A percentile compares a stretch with the other conserved stretches of the same genome.
Conservation (phyloP, 495 filamentous ascomycete genomes). For the Aspergillus biplanus region DNA sequence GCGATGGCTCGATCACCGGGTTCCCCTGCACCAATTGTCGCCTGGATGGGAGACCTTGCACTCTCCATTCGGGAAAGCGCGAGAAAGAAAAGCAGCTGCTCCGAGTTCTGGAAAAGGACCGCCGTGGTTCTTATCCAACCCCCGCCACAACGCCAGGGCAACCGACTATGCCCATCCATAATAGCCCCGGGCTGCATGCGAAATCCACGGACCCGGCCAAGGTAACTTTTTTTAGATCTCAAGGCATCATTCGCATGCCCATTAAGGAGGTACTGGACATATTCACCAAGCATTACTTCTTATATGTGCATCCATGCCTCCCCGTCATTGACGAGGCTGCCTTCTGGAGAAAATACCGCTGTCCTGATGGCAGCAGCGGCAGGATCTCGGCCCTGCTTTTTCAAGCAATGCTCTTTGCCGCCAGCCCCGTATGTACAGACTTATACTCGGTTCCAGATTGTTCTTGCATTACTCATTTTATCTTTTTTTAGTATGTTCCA, state of each 20-base stretch:
- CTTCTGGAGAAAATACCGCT: slow-evolving; percentile 23
- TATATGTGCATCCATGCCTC: slow-evolving; percentile 26
- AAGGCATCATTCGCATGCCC: slow-evolving; percentile 15
- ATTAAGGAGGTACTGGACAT: slow-evolving; percentile 16
- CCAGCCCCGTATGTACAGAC: slow-evolving; percentile 12
- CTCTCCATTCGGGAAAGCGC: slow-evolving; percentile 19
- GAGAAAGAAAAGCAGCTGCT: slow-evolving; percentile 19
- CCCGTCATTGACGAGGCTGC: slow-evolving; percentile 21
- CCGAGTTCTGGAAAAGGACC: slow-evolving; percentile 4
- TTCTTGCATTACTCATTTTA: background rate
- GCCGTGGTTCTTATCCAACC: background rate
- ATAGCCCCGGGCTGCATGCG: background rate
- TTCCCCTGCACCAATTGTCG: slow-evolving; percentile 28
- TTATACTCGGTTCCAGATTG: background rate
- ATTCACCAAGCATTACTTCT: slow-evolving; percentile 21
- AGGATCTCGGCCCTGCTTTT: slow-evolving; percentile 21
- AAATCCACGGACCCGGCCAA: background rate
- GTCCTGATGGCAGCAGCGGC: slow-evolving; percentile 5
- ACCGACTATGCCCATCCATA: background rate
- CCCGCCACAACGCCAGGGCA: background rate
- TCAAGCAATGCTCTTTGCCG: slow-evolving; percentile 24
- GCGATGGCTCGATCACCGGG: slow-evolving; percentile 25
- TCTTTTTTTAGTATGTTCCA: slow-evolving; percentile 16
- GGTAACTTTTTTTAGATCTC: slow-evolving; percentile 15
- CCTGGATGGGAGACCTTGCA: slow-evolving; percentile 19